phyloP scores from a whole-genome alignment of 257 asterid genomes.

The Gynochthodes officinalis region DNA sequence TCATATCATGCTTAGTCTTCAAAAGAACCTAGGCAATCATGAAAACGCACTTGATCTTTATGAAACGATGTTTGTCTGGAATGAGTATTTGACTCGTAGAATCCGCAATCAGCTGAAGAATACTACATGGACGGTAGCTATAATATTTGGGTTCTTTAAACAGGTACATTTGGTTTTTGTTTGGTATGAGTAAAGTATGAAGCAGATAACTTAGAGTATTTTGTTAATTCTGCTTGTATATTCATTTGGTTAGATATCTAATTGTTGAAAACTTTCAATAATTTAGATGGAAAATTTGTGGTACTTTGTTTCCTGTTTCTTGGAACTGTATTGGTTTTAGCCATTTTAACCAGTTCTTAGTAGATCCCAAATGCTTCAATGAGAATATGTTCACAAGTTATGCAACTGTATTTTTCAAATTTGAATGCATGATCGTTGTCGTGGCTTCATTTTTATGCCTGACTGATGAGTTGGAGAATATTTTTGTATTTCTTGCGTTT shows the following conservation, averaged over 20 bases:
- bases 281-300: constrained; percentile 1
- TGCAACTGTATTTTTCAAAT: background rate
- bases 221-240: background rate
- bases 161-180: constrained; percentile 49
- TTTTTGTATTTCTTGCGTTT: background rate
- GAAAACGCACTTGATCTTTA: constrained; percentile 54
- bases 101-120: constrained; percentile 78
- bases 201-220: background rate
- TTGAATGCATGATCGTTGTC: background rate
- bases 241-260: background rate
- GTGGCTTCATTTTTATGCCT: background rate
- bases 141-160: constrained; percentile 87
- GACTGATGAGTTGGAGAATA: background rate
- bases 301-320: background rate
- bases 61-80: constrained; percentile 97
- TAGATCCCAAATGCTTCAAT: background rate
- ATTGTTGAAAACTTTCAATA: background rate
- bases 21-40: constrained; percentile 71
- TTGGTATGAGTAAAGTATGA: background rate
- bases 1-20: constrained; percentile 86
- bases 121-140: constrained; percentile 84
- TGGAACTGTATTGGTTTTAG: background rate
- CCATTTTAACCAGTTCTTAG: background rate
- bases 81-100: constrained; percentile 87
- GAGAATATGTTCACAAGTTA: background rate